phyloP scores from a whole-genome alignment of 306 rosid genomes.

The Prunus dulcis region DNA sequence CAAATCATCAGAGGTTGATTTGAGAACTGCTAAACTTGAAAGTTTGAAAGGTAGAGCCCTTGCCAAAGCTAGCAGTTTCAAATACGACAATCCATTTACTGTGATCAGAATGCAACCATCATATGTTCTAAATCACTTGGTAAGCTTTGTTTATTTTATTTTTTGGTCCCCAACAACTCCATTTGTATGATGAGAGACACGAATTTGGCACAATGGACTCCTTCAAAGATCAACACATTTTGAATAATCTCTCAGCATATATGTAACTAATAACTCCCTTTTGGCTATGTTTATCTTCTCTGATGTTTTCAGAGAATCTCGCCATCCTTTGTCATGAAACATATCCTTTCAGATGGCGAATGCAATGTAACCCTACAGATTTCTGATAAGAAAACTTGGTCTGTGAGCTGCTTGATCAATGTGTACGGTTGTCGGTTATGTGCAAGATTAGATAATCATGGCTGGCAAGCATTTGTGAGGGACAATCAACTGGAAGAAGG shows the following conservation, averaged over 20 bases:
- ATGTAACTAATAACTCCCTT: no score
- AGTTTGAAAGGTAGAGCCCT: neutral
- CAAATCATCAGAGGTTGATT: no score
- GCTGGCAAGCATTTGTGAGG: slow-evolving; percentile 33
- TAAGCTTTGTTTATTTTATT: neutral
- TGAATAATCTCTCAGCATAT: no score
- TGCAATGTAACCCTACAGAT: neutral
- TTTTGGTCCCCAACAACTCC: neutral
- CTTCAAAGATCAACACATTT: no score
- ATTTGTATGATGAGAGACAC: neutral
- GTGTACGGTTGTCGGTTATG: neutral
- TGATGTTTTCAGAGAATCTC: neutral
- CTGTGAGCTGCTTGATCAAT: slow-evolving; percentile 1
- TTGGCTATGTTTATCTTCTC: no score
- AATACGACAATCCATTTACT: neutral
- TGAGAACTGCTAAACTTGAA: neutral
- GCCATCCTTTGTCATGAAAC: neutral
- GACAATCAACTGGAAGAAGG: slow-evolving; percentile 19
- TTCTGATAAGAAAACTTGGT: slow-evolving; percentile 13
- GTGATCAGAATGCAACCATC: neutral
- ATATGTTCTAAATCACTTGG: neutral
- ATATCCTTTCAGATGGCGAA: neutral
- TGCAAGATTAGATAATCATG: neutral
- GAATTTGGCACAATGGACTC: neutral
- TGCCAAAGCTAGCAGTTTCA: neutral